Conservation (phyloP, 106 monocot genomes). For the Xerophyta viscosa region DNA sequence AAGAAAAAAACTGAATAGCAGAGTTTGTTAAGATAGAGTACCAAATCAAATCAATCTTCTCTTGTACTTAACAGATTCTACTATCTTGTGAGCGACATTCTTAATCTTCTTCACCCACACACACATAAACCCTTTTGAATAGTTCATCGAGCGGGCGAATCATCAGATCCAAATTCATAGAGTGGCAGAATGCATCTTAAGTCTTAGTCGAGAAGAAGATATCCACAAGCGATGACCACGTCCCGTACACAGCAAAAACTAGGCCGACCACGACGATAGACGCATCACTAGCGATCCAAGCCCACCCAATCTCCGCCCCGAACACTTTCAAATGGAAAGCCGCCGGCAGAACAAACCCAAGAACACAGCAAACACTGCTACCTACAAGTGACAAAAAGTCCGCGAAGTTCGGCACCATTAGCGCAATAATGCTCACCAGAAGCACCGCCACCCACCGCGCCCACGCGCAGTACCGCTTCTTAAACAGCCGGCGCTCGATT, state of each 20-base stretch:
- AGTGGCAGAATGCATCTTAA: background rate
- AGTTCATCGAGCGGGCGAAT: background rate
- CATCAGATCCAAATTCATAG: background rate
- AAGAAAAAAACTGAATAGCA: too few relatives aligned
- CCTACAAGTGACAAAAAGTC: slow-evolving; percentile 41
- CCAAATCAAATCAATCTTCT: too few relatives aligned
- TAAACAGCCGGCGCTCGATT: slow-evolving; percentile 21
- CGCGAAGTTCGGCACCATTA: slow-evolving; percentile 33
- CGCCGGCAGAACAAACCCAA: slow-evolving; percentile 31
- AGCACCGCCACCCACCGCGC: slow-evolving; percentile 22
- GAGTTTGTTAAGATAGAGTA: too few relatives aligned
- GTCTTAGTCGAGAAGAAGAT: slow-evolving; percentile 13
- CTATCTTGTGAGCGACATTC: too few relatives aligned
- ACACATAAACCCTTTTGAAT: background rate
- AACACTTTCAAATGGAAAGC: slow-evolving; percentile 31
- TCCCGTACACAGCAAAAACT: slow-evolving; percentile 23
- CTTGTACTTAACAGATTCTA: too few relatives aligned
- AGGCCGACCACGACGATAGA: slow-evolving; percentile 17
- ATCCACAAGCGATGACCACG: slow-evolving; percentile 16
- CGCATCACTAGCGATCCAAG: slow-evolving; percentile 5
- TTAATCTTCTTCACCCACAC: background rate
- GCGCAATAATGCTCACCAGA: slow-evolving; percentile 20
- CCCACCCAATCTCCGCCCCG: slow-evolving; percentile 17
- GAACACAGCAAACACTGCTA: slow-evolving; percentile 28
- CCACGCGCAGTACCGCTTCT: slow-evolving; percentile 22